Evolutionary conservation across 768 basidiomycete genomes (phyloP).

Genomic region (Cystobasidium onofrii): DNA sequence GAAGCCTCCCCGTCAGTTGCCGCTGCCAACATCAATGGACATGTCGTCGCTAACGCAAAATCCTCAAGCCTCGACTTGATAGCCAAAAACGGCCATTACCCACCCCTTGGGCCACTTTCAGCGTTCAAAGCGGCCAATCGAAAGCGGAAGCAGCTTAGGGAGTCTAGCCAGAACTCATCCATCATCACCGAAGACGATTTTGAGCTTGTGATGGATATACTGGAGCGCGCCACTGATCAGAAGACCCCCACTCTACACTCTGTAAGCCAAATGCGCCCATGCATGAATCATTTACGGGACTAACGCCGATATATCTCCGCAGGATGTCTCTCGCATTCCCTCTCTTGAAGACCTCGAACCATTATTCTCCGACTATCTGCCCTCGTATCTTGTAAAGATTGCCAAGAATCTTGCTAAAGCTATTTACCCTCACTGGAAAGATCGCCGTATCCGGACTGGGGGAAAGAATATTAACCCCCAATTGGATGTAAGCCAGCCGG

Average conservation of each 20-base stretch:
- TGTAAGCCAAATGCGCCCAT: conserved; percentile 50
- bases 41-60: not conserved
- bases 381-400: conserved; percentile 55
- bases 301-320: too few relatives aligned
- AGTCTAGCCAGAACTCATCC: conserved; percentile 56
- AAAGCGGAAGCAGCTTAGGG: conserved; percentile 43
- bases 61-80: not conserved
- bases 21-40: not conserved
- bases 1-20: not conserved
- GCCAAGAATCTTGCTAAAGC: conserved; percentile 47
- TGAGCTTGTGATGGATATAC: conserved; percentile 86
- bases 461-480: conserved; percentile 79
- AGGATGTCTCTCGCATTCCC: conserved; percentile 44
- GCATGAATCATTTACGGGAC: not conserved
- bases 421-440: conserved; percentile 83
- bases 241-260: conserved; percentile 82
- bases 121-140: conserved; percentile 46
- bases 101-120: conserved; percentile 1
- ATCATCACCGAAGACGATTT: conserved; percentile 82
- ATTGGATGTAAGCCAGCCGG: conserved; percentile 67
- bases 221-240: conserved; percentile 84
- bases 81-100: conserved; percentile 19
- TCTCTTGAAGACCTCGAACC: conserved; percentile 42
- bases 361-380: conserved; percentile 35
- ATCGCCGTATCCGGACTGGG: conserved; percentile 65